Evolutionary conservation across 2,329 filamentous ascomycete genomes (phyloP), one percentile per base, ranked within the genome.

Genomic region (Neonectria neomacrospora): DNA sequence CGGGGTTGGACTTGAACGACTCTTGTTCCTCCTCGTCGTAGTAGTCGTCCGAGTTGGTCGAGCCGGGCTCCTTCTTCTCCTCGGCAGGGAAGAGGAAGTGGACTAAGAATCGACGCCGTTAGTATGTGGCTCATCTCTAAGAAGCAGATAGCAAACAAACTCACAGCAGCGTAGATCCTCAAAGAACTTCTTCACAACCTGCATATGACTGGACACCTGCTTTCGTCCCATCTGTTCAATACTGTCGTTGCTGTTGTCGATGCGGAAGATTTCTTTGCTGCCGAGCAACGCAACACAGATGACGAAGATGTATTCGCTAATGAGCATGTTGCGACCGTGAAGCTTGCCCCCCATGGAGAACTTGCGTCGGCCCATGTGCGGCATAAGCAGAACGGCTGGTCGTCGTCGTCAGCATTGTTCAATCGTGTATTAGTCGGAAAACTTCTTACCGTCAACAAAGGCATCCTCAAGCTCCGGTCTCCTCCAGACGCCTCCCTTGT

Each of bases 201-300:
- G 89, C 72, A 91, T 91, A 72, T 91, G 89, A 73, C 88, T 91
- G 2, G 88, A 91, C 5, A 91, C 87, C 71, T 90, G 88, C 75
- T 91, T 91, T 60, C 87, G 81, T 65, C 82, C 80, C 74, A 85
- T 83, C 61, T 83, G 78, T 69, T 80, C 78, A 53, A 80, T 80
- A 66, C 78, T 80, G 57, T 80, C 78, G 59, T 79, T 80, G 73
- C 78, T 80, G 65, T 80, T 80, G 64, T 80, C 78, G 70, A 80
- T 80, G 54, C 78, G 75, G 63, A 80, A 80, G 63, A 80, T 80
- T 67, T 80, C 78, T 61, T 80, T 80, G 75, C 77, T 79, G 10
- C 78, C 78, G 3, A 80, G 73, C 9, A 80, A 34, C 3, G 75
- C 76, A 55, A 80, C 71, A 47, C 78, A 80, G 57, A 80, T 77